Evolutionary conservation across 257 asterid species (phyloP).

Genomic region (Plectranthus barbatus): DNA sequence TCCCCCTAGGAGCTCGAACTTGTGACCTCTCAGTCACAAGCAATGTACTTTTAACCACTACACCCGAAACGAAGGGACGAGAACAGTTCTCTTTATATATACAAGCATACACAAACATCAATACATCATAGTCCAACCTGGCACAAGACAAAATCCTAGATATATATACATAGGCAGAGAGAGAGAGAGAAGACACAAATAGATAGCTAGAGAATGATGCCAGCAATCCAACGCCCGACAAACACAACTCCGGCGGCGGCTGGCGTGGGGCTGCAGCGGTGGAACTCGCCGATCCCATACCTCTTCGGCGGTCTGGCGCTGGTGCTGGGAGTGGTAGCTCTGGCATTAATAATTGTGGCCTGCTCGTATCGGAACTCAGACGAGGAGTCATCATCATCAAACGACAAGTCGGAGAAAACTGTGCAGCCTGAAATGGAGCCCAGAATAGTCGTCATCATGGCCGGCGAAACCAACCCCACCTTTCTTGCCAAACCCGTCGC

Average conservation of each 20-base stretch:
- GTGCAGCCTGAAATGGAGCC: conserved; percentile 30
- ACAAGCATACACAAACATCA: not conserved
- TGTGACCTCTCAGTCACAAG: too few species aligned
- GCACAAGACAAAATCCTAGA: not conserved
- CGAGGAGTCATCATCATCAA: not conserved
- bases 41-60: too few species aligned
- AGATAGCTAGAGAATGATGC: not conserved
- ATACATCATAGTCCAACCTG: not conserved
- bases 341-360: conserved; percentile 27
- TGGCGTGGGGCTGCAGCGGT: conserved; percentile 40
- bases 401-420: conserved; percentile 9
- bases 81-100: not conserved
- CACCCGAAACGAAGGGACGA: too few species aligned
- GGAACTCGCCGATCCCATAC: conserved; percentile 36
- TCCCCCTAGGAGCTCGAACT: too few species aligned
- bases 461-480: conserved; percentile 46
- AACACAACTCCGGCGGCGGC: conserved; percentile 14
- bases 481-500: conserved; percentile 32
- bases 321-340: conserved; percentile 15
- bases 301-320: conserved; percentile 20
- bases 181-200: not conserved
- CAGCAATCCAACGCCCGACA: conserved; percentile 28
- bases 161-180: not conserved
- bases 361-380: conserved; percentile 29
- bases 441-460: conserved; percentile 46